A percentile compares a stretch with the other conserved stretches of the same genome.
Evolutionary conservation across 2,329 filamentous ascomycete genomes (phyloP).

Genomic region (Rutstroemia sp.): DNA sequence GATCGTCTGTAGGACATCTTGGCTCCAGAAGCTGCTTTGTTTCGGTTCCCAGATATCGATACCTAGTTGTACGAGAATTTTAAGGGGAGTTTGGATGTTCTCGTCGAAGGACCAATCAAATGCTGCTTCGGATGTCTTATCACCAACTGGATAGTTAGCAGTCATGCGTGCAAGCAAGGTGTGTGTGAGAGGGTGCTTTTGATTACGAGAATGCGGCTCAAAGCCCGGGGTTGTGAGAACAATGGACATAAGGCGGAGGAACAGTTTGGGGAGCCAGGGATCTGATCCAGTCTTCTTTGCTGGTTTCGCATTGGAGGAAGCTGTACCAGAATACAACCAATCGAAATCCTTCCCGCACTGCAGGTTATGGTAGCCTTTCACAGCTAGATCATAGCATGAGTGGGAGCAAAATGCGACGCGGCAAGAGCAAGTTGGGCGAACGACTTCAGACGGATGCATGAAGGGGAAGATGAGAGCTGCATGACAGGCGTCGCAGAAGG

Average conservation of each 20-base stretch:
- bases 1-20: slow-evolving; percentile 24
- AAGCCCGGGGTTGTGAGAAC: slow-evolving; percentile 15
- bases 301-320: too few species aligned
- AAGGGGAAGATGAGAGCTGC: slow-evolving; percentile 14
- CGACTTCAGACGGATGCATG: neutral
- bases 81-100: slow-evolving; percentile 19
- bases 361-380: slow-evolving; percentile 18
- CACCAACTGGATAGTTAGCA: slow-evolving; percentile 18
- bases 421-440: slow-evolving; percentile 17
- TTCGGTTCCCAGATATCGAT: slow-evolving; percentile 18
- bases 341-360: slow-evolving; percentile 21
- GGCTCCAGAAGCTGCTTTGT: slow-evolving; percentile 12
- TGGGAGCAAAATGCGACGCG: slow-evolving; percentile 20
- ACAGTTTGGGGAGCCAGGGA: slow-evolving; percentile 17
- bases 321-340: slow-evolving; percentile 16
- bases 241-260: slow-evolving; percentile 19
- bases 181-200: slow-evolving; percentile 20
- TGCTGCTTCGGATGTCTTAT: neutral
- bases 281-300: neutral
- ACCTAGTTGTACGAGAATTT: slow-evolving; percentile 19
- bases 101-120: slow-evolving; percentile 20
- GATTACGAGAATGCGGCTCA: neutral
- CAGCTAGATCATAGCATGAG: slow-evolving; percentile 16
- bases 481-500: slow-evolving; percentile 25
- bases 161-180: slow-evolving; percentile 19